Percentiles rank a stretch among this genome's conserved stretches.
Conservation (phyloP, 371 early-diverging fungal genomes). For the Syncephalis plumigaleata region DNA sequence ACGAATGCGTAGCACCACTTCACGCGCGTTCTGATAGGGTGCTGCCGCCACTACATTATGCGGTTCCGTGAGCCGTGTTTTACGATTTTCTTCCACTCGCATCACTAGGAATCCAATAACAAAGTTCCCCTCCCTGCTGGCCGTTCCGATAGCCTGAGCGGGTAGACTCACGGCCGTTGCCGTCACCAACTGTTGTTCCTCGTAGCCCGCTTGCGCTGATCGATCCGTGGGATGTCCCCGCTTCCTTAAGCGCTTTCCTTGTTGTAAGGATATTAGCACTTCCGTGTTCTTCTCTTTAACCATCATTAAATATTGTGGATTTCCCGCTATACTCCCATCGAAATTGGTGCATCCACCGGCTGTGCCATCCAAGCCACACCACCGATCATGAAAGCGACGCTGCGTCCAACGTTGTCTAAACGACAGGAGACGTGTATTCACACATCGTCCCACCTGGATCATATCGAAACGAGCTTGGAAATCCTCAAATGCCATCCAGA, state of each 20-base stretch:
- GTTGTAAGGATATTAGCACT: conserved; percentile 7
- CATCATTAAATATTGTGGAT: conserved; percentile 7
- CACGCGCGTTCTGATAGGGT: conserved; percentile 18
- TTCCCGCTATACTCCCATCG: conserved; percentile 6
- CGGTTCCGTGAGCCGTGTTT: conserved; percentile 15
- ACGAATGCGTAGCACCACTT: conserved; percentile 11
- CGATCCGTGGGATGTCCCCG: no score
- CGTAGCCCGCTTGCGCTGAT: no score
- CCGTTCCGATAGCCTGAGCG: neutral
- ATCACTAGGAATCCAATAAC: conserved; percentile 15
- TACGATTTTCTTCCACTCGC: conserved; percentile 20
- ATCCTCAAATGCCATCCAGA: conserved; percentile 7
- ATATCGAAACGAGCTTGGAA: conserved; percentile 5
- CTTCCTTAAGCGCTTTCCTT: conserved; percentile 3
- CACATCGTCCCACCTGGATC: conserved; percentile 5
- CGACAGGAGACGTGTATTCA: conserved; percentile 5
- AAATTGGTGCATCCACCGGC: conserved; percentile 10
- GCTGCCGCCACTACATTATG: conserved; percentile 13
- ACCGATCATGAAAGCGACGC: conserved; percentile 2
- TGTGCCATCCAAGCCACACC: conserved; percentile 5
- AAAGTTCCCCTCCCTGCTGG: neutral
- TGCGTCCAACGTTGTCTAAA: conserved; percentile 7
- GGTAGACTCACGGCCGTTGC: no score
- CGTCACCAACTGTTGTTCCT: no score
- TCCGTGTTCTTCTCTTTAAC: neutral